Percentiles rank a stretch among this genome's conserved stretches.
Conservation (phyloP, 2,329 filamentous ascomycete species). For the Neonectria punicea region DNA sequence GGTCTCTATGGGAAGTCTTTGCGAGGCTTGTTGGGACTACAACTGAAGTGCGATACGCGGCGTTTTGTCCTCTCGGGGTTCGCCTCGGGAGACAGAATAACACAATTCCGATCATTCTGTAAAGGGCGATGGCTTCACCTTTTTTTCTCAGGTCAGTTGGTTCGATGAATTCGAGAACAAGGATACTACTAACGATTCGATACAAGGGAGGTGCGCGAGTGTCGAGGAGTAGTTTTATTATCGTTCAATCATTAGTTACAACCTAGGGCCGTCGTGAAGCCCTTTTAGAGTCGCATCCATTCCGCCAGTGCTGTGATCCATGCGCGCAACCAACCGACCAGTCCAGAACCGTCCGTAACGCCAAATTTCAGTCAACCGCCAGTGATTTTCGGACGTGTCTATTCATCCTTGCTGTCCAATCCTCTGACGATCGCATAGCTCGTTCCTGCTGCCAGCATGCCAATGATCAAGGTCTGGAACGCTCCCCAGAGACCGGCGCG, state of each 20-base stretch:
- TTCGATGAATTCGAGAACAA: slow-evolving; percentile 10
- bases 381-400: background rate
- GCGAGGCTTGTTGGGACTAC: slow-evolving; percentile 81
- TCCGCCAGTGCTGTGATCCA: slow-evolving; percentile 8
- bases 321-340: background rate
- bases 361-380: slow-evolving; percentile 8
- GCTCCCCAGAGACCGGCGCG: slow-evolving; percentile 67
- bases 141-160: slow-evolving; percentile 45
- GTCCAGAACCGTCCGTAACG: slow-evolving; percentile 4
- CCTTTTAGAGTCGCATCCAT: too few relatives aligned
- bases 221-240: slow-evolving; percentile 19
- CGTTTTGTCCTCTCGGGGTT: slow-evolving; percentile 56
- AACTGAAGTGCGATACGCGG: slow-evolving; percentile 96
- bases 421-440: slow-evolving; percentile 71
- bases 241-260: slow-evolving; percentile 23
- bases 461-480: slow-evolving; percentile 72
- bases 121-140: slow-evolving; percentile 72
- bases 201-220: background rate
- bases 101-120: slow-evolving; percentile 96
- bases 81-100: slow-evolving; percentile 57
- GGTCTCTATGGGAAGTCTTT: slow-evolving; percentile 89
- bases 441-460: slow-evolving; percentile 72
- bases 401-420: slow-evolving; percentile 54
- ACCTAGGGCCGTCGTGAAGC: too few relatives aligned
- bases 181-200: slow-evolving; percentile 43